Conservation (phyloP, 805 yeast species). For the Tetrapisispora fleetii region DNA sequence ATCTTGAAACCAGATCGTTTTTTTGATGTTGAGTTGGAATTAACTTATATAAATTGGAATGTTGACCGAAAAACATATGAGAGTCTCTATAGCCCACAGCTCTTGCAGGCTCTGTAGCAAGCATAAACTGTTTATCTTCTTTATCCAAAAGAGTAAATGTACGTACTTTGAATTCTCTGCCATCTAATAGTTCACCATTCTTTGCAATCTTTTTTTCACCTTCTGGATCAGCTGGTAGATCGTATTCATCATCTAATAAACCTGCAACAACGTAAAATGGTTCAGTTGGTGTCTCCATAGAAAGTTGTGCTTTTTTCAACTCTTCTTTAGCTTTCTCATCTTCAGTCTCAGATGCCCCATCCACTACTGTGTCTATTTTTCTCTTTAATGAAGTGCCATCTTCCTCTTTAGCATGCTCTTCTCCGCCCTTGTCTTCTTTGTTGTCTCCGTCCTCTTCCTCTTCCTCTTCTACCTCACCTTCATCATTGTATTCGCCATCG, state of each 20-base stretch:
- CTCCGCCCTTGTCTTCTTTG: constrained; percentile 22
- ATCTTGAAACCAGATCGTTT: constrained; percentile 69
- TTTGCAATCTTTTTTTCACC: constrained; percentile 68
- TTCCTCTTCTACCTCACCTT: constrained; percentile 12
- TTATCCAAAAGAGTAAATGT: constrained; percentile 46
- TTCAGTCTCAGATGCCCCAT: background rate
- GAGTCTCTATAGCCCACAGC: constrained; percentile 91
- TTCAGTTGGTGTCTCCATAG: background rate
- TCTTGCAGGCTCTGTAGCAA: constrained; percentile 93
- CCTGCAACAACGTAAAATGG: constrained; percentile 13
- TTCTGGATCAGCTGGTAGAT: constrained; percentile 61
- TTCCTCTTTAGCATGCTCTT: no score
- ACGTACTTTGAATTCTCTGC: constrained; percentile 62
- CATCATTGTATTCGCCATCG: constrained; percentile 13
- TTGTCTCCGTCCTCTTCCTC: constrained; percentile 16
- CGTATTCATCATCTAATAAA: constrained; percentile 67
- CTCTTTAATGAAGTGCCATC: constrained; percentile 3
- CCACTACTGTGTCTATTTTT: background rate
- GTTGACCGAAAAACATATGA: constrained; percentile 79
- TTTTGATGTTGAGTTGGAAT: constrained; percentile 70
- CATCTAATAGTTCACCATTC: constrained; percentile 60
- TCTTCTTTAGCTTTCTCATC: background rate
- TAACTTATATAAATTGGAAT: constrained; percentile 62
- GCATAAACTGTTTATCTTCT: constrained; percentile 73
- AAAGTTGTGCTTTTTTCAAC: constrained; percentile 29